These are phyloP conservation scores for Capsicum pubescens DNA, from an alignment of 257 asterid genomes.

Conservation along the genomic window DNA sequence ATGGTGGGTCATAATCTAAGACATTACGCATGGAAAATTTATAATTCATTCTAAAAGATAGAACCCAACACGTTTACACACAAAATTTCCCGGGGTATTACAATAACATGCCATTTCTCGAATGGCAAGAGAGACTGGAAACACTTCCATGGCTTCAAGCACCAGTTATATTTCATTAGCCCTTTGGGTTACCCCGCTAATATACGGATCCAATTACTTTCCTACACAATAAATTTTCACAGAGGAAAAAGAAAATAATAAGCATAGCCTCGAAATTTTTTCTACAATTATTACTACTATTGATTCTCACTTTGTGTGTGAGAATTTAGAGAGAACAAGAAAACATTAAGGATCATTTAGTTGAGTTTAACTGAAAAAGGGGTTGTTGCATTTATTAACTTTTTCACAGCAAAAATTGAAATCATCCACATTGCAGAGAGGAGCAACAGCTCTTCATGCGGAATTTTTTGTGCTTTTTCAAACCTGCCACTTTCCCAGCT, in stretches of 20 bases:
- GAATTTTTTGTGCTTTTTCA: neutral
- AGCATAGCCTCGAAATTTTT: slow-evolving; percentile 12
- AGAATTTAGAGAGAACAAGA: neutral
- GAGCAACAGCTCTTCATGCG: neutral
- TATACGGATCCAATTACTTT: neutral
- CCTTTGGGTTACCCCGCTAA: neutral
- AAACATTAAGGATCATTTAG: neutral
- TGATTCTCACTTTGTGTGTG: neutral
- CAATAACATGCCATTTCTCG: too few species aligned
- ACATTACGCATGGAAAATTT: too few species aligned
- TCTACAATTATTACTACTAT: neutral
- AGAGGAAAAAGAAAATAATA: neutral
- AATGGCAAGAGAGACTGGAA: neutral
- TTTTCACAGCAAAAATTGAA: neutral
- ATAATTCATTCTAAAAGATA: too few species aligned
- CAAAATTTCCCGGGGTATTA: too few species aligned
- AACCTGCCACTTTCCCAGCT: neutral
- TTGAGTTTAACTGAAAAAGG: neutral
- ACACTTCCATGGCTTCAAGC: neutral
- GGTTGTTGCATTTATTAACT: neutral
- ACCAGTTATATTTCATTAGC: neutral
- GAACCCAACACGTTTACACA: too few species aligned
- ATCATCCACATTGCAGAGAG: neutral
- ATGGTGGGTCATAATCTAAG: too few species aligned
- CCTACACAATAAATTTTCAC: neutral